Base-by-base conservation (phyloP, 164 flowering plant genomes). In the Malania oleifera region DNA sequence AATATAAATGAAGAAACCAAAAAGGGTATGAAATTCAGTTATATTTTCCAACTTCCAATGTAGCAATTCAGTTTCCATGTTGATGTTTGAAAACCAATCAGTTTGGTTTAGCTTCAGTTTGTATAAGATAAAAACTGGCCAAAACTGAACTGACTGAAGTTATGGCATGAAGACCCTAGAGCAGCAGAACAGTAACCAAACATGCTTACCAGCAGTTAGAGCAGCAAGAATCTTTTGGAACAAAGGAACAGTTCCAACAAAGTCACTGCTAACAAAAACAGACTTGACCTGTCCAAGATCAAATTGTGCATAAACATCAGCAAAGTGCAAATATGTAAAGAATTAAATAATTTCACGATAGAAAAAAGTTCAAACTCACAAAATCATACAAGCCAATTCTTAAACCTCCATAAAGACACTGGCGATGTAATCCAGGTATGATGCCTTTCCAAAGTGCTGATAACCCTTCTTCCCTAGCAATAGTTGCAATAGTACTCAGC, bases 401-500 rank as follows among this genome's bases (percentile, higher is more conserved):
- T 64, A 93, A 73, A 43, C 99, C 97, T 59, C 99, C 99, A 75
- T 72, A 87, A 17, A 90, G 46, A 53, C 77, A 93, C 52, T 93
- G 99, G 24, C 99, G 92, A 71, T 93, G 99, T 41, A 93, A 60
- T 24, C 99, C 99, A 0, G 97, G 96, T 39, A 88, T 67, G 43
- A 93, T 77, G 52, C 99, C 99, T 66, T 90, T 90, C 97, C 99
- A 93, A 29, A 93, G 84, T 0, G 97, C 82, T 20, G 74, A 8
- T 18, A 81, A 25, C 60, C 99, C 99, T 78, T 93, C 99, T 77
- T 93, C 97, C 74, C 72, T 76, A 0, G 92, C 96, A 52, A 93
- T 90, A 8, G 99, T 90, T 51, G 73, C 70, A 35, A 93, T 75
- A 44, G 97, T 90, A 57, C 89, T 88, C 68, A 84, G 59, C 79